Evolutionary conservation across 2,329 filamentous ascomycete genomes (phyloP).

Genomic region (Graphilbum sp.): DNA sequence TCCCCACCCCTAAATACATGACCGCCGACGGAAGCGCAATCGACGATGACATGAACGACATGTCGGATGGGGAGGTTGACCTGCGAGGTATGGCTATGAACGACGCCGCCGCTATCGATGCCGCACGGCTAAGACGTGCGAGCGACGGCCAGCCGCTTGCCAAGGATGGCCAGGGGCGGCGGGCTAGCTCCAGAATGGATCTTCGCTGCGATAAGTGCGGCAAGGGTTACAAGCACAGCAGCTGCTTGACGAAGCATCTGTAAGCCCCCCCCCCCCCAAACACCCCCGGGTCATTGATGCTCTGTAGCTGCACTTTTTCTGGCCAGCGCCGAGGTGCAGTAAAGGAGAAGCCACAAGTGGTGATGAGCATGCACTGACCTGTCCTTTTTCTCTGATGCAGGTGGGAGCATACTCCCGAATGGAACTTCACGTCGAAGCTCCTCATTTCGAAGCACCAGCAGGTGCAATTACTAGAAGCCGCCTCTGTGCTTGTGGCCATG

Average conservation of each 20-base stretch:
- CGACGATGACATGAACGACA: conserved; percentile 50
- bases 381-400: too few relatives aligned
- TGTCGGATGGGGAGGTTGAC: conserved; percentile 31
- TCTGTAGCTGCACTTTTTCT: too few relatives aligned
- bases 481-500: conserved; percentile 91
- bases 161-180: conserved; percentile 49
- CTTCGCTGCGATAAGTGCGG: conserved; percentile 95
- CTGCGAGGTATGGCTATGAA: conserved; percentile 24
- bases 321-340: too few relatives aligned
- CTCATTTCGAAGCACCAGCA: conserved; percentile 99
- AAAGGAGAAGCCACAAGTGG: too few relatives aligned
- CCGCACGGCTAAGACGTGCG: conserved; percentile 41
- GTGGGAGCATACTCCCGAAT: conserved; percentile 98
- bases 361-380: too few relatives aligned
- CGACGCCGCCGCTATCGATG: conserved; percentile 25
- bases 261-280: conserved; percentile 49
- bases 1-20: conserved; percentile 41
- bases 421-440: conserved; percentile 91
- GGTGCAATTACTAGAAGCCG: conserved; percentile 90
- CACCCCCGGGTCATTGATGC: too few relatives aligned
- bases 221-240: conserved; percentile 99
- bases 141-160: conserved; percentile 75
- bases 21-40: conserved; percentile 40
- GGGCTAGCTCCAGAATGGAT: conserved; percentile 63
- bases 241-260: conserved; percentile 99